phyloP scores from a whole-genome alignment of 805 yeast species.

The Candida maltosa region DNA sequence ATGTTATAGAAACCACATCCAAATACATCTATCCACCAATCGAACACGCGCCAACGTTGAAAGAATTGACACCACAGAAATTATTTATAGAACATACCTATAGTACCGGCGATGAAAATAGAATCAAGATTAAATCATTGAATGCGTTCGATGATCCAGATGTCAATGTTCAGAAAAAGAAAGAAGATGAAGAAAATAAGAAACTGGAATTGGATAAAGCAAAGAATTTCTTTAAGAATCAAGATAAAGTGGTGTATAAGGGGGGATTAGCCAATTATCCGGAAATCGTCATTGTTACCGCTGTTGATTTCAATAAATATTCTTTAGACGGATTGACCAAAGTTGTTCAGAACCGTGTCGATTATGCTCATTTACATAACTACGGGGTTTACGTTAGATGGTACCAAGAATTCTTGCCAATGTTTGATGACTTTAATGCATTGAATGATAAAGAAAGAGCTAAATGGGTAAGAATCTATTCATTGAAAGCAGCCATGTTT shows the following conservation, averaged over 20 bases:
- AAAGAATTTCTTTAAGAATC: conserved; percentile 58
- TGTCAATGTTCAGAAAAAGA: conserved; percentile 26
- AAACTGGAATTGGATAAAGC: conserved; percentile 42
- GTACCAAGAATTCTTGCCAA: conserved; percentile 77
- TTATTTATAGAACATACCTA: conserved; percentile 49
- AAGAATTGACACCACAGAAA: conserved; percentile 51
- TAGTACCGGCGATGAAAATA: conserved; percentile 35
- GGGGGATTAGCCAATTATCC: conserved; percentile 47
- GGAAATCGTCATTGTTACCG: conserved; percentile 72
- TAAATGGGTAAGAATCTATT: conserved; percentile 62
- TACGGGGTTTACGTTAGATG: conserved; percentile 85
- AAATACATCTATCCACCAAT: conserved; percentile 69
- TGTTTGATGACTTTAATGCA: conserved; percentile 42
- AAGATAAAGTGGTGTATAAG: conserved; percentile 54
- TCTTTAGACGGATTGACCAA: conserved; percentile 57
- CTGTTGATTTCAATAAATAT: conserved; percentile 70
- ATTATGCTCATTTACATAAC: conserved; percentile 77
- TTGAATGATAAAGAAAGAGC: conserved; percentile 40
- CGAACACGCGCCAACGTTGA: conserved; percentile 62
- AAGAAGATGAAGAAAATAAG: conserved; percentile 48
- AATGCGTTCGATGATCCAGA: conserved; percentile 44
- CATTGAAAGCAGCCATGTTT: conserved; percentile 83
- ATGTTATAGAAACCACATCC: conserved; percentile 43
- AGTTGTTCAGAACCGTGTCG: conserved; percentile 81
- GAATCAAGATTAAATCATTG: conserved; percentile 29